These are phyloP conservation scores for Tritrichomonas musculus DNA, from an alignment of 208 protist genomes.

Conservation along the genomic window DNA sequence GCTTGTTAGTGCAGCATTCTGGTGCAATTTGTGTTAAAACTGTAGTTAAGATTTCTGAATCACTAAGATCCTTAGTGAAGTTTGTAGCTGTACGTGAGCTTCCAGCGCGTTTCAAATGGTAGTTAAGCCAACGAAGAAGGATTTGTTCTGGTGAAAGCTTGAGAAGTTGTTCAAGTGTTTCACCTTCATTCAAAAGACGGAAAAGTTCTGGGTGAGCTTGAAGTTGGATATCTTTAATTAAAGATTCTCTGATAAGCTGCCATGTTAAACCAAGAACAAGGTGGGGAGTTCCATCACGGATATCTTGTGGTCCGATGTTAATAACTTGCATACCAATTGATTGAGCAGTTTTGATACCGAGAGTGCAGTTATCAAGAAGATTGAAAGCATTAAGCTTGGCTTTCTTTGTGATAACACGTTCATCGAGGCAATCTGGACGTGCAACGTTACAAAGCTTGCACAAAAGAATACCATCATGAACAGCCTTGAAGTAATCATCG, in stretches of 20 bases:
- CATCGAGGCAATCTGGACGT: slow-evolving; percentile 48
- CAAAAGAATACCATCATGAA: slow-evolving; percentile 48
- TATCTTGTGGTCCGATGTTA: slow-evolving; percentile 49
- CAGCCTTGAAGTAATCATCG: slow-evolving; percentile 35
- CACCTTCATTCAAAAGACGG: slow-evolving; percentile 54
- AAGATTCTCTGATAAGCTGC: slow-evolving; percentile 51
- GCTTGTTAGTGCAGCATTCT: slow-evolving; percentile 47
- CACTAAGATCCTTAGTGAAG: slow-evolving; percentile 53
- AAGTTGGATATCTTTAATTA: slow-evolving; percentile 52
- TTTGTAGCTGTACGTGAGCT: slow-evolving; percentile 46
- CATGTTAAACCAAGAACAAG: slow-evolving; percentile 54
- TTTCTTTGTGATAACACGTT: slow-evolving; percentile 45
- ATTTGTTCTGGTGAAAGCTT: slow-evolving; percentile 57
- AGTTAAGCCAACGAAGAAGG: slow-evolving; percentile 60
- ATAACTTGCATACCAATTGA: slow-evolving; percentile 46
- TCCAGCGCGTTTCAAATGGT: slow-evolving; percentile 55
- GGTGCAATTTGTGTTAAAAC: slow-evolving; percentile 55
- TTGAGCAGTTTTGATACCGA: slow-evolving; percentile 48
- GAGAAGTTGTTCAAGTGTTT: slow-evolving; percentile 54
- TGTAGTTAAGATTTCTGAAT: slow-evolving; percentile 48
- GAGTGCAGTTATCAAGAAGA: slow-evolving; percentile 48
- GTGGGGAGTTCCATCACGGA: slow-evolving; percentile 41
- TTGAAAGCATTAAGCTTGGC: slow-evolving; percentile 42
- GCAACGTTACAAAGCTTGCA: slow-evolving; percentile 51
- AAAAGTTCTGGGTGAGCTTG: slow-evolving; percentile 55